Percentiles rank a stretch among this genome's conserved stretches.
These are phyloP conservation scores for Candida peoriensis DNA, from an alignment of 805 yeast genomes.

Conservation along the genomic window DNA sequence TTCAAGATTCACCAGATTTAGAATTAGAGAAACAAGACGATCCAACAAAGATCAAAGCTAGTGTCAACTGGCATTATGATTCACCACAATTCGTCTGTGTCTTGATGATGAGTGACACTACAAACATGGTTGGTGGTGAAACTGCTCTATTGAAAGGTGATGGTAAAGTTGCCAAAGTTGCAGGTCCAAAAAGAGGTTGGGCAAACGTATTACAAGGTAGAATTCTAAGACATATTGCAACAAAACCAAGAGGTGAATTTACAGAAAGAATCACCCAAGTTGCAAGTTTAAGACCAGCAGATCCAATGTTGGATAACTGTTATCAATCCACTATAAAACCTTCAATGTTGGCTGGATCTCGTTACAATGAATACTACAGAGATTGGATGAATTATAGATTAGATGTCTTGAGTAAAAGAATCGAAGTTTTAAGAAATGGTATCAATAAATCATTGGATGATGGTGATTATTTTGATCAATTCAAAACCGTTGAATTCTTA, in stretches of 20 bases:
- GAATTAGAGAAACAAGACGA: slow-evolving; percentile 4
- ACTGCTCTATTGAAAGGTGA: slow-evolving; percentile 40
- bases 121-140: slow-evolving; percentile 57
- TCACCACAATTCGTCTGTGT: slow-evolving; percentile 64
- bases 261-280: slow-evolving; percentile 40
- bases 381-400: slow-evolving; percentile 36
- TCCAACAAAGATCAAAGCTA: slow-evolving; percentile 37
- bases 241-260: slow-evolving; percentile 34
- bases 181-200: slow-evolving; percentile 43
- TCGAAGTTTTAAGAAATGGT: slow-evolving; percentile 22
- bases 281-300: slow-evolving; percentile 37
- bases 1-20: slow-evolving; percentile 4
- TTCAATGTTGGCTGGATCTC: slow-evolving; percentile 29
- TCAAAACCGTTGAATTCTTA: slow-evolving; percentile 28
- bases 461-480: slow-evolving; percentile 33
- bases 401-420: slow-evolving; percentile 29
- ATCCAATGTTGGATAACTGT: slow-evolving; percentile 33
- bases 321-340: slow-evolving; percentile 39
- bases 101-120: slow-evolving; percentile 55
- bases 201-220: slow-evolving; percentile 47
- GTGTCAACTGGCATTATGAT: slow-evolving; percentile 61
- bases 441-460: slow-evolving; percentile 18
- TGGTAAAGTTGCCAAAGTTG: slow-evolving; percentile 20
- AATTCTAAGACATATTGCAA: slow-evolving; percentile 41
- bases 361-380: slow-evolving; percentile 35